phyloP scores from a whole-genome alignment of 2,329 filamentous ascomycete species.

The Phialemonium atrogriseum region DNA sequence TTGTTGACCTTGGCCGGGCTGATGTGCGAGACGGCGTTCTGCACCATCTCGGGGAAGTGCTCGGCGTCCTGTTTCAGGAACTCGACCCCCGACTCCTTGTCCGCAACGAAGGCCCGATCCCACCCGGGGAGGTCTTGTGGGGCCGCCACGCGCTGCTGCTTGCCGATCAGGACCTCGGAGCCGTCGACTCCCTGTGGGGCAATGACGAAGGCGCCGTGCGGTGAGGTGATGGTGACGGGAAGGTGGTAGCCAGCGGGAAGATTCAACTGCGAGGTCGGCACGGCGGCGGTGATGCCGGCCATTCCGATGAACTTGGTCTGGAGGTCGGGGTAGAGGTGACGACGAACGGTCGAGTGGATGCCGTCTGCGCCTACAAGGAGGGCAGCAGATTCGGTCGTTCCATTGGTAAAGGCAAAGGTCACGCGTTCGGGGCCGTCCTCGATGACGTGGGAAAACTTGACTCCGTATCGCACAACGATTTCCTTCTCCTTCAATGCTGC shows the following conservation, averaged over 20 bases:
- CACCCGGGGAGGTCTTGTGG: conserved; percentile 30
- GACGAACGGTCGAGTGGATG: conserved; percentile 6
- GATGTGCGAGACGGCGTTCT: conserved; percentile 22
- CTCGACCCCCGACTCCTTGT: conserved; percentile 28
- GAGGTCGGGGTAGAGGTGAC: conserved; percentile 39
- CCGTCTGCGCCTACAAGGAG: conserved; percentile 2
- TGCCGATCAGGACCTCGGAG: conserved; percentile 39
- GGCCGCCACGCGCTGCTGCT: conserved; percentile 19
- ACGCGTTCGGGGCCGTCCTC: conserved; percentile 30
- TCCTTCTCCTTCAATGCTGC: conserved; percentile 27
- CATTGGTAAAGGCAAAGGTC: conserved; percentile 38
- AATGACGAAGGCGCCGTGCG: conserved; percentile 39
- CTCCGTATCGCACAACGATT: conserved; percentile 36
- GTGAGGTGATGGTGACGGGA: conserved; percentile 33
- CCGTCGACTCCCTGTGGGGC: conserved; percentile 39
- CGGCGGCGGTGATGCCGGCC: conserved; percentile 23
- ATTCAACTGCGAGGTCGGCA: conserved; percentile 27
- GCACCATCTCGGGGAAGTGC: conserved; percentile 25
- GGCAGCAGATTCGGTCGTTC: conserved; percentile 25
- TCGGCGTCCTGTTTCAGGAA: conserved; percentile 25
- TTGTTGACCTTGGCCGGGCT: conserved; percentile 27
- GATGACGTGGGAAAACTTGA: conserved; percentile 36
- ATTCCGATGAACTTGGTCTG: conserved; percentile 42
- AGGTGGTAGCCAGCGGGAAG: conserved; percentile 24
- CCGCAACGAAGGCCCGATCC: conserved; percentile 26